Evolutionary conservation across 345 rosid species (phyloP), one percentile per base, ranked within the genome.

Genomic region (Erucastrum elatum): DNA sequence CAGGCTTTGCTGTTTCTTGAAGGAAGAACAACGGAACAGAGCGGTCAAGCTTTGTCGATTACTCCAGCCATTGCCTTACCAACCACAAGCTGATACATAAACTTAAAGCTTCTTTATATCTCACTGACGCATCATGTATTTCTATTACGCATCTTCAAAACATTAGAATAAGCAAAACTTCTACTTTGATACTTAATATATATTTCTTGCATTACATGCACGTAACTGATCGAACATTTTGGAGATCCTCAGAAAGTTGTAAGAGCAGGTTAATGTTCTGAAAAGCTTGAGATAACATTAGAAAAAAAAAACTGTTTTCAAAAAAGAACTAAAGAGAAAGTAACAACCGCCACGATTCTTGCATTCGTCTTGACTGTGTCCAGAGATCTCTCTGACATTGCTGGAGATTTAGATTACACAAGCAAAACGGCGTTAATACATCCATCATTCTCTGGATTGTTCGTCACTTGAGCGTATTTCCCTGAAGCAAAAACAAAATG

Each of bases 401-500:
- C 72, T 26, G 2, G 41, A 31, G 7, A 81, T 67, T 55, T 78
- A 5, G 73, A 60, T 86, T 82, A 95, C 37, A 93, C 98, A 5
- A 94, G 90, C 66, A 92, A 86, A 68, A 94, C 97, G 0, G 91
- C 98, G 66, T 94, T 91, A 80, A 94, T 85, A 74, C 94, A 91
- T 0, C 98, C 98, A 21, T 94, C 97, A 15, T 87, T 87, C 87
- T 94, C 98, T 5, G 98, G 98, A 79, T 94, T 88, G 68, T 92
- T 94, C 4, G 97, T 94, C 81, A 92, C 95, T 70, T 92, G 98
- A n/a, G 97, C 98, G 66, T 91, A 90, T 75, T 95, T 94, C 26
- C 98, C 97, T 94, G 91, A 78, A 87, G 0, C 81, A 77, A 29
- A 11, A 46, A 16, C 17, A 15, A 59, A 64, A 8, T 31, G 27